Conservation (phyloP, 441 rosid species). For the Isatis lusitanica region DNA sequence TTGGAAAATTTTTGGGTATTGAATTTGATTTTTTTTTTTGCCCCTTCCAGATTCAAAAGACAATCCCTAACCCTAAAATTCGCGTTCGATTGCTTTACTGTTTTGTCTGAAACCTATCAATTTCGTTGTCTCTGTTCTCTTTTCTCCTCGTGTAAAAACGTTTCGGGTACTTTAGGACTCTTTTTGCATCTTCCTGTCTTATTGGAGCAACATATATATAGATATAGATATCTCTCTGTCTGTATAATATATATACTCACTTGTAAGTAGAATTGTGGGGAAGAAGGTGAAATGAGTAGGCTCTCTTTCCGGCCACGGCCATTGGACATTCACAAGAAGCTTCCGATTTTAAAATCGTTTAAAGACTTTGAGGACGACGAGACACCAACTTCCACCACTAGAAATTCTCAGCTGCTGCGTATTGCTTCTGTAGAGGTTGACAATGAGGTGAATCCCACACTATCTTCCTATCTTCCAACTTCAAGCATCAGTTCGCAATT, state of each 20-base stretch:
- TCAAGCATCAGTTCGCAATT: neutral
- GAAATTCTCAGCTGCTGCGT: conserved; percentile 75
- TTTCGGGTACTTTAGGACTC: neutral
- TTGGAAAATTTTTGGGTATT: neutral
- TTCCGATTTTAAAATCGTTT: conserved; percentile 80
- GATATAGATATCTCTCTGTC: neutral
- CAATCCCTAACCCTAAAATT: conserved; percentile 29
- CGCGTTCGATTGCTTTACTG: conserved; percentile 10
- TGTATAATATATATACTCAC: neutral
- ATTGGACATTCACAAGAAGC: conserved; percentile 87
- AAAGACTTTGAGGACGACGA: conserved; percentile 97
- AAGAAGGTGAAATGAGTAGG: conserved; percentile 65
- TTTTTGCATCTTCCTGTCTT: neutral
- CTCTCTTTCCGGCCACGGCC: conserved; percentile 91
- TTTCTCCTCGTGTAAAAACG: neutral
- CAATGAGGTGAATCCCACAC: conserved; percentile 46
- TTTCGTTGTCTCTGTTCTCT: conserved; percentile 13
- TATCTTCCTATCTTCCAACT: neutral
- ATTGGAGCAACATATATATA: neutral
- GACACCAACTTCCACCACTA: conserved; percentile 62
- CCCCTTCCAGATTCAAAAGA: conserved; percentile 6
- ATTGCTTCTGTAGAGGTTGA: conserved; percentile 51
- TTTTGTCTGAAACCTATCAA: neutral
- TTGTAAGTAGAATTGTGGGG: conserved; percentile 21
- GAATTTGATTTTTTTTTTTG: neutral